Evolutionary conservation across 176 grass and related monocot species (phyloP).

Genomic region (Eleusine indica): DNA sequence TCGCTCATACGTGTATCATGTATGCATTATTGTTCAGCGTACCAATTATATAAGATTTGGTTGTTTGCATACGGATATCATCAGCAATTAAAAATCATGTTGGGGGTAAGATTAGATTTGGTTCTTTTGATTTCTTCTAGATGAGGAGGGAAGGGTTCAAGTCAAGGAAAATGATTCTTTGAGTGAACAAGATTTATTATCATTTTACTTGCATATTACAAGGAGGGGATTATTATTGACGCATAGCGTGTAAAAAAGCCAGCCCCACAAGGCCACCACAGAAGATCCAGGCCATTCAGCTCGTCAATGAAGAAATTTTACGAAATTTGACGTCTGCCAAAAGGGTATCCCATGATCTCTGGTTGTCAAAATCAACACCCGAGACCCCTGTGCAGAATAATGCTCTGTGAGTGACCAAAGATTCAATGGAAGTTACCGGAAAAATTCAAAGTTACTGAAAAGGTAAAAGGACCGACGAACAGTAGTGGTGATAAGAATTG

Average conservation of each 20-base stretch:
- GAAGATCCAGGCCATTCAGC: background rate
- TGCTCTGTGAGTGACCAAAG: background rate
- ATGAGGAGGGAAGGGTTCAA: too few species aligned
- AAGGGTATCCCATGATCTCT: constrained; percentile 24
- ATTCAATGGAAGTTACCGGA: constrained; percentile 27
- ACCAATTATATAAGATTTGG: too few species aligned
- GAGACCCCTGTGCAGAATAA: background rate
- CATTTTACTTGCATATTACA: background rate
- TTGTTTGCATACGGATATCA: too few species aligned
- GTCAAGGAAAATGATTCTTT: background rate
- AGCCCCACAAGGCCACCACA: background rate
- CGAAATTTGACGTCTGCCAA: constrained; percentile 4
- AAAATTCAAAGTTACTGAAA: constrained; percentile 23
- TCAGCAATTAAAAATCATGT: too few species aligned
- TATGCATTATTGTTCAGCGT: background rate
- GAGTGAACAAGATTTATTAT: background rate
- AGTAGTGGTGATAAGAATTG: background rate
- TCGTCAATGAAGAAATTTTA: constrained; percentile 25
- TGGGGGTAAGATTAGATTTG: too few species aligned
- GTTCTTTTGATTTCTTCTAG: too few species aligned
- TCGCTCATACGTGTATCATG: background rate
- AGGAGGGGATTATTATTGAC: background rate
- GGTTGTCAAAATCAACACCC: background rate
- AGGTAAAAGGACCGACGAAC: background rate
- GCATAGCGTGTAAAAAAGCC: background rate